Base-by-base conservation (phyloP, 805 yeast species). In the Tetrapisispora iriomotensis region DNA sequence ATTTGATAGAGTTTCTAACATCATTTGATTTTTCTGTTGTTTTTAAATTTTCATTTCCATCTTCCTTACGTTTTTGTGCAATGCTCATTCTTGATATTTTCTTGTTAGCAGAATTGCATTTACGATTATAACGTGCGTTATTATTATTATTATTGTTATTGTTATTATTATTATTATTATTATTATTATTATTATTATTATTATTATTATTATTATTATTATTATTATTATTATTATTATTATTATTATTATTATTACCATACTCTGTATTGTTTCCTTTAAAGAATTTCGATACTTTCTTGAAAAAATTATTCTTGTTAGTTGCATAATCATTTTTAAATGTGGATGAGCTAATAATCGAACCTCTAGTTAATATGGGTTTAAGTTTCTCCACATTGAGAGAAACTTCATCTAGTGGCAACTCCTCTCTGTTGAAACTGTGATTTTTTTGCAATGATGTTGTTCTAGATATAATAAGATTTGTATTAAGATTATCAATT, bases 231-330 rank as follows among this genome's bases (percentile, higher is more conserved):
- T 15, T 33, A 4, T 19, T 3, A 3, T 5, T 10, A 15, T 23
- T 23, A 23, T 5, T 8, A 4, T 32, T 26, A 32, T 22, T 32
- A 33, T 40, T 47, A 27, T 44, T 45, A 10, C 40, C n/a, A n/a
- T n/a, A n/a, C n/a, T n/a, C n/a, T n/a, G n/a, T n/a, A n/a, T n/a
- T n/a, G n/a, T n/a, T n/a, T n/a, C n/a, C 39, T 39, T 62, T 63
- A 51, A 61, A 62, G 22, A 64, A 49, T 22, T 62, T 60, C 4
- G 63, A 42, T 13, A 64, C 45, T 44, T 56, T 64, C 9, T 49
- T 51, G 15, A 64, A 54, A 29, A 64, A 50, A 17, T 53, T 56
- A 28, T 49, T 49, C 29, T 56, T 58, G 34, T 53, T 58, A 5
- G 39, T 30, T 3, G 37, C 31, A 7, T 29, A 15, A n/a, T 35